Evolutionary conservation across 495 filamentous ascomycete genomes (phyloP).

Genomic region (Annulohypoxylon moriforme): DNA sequence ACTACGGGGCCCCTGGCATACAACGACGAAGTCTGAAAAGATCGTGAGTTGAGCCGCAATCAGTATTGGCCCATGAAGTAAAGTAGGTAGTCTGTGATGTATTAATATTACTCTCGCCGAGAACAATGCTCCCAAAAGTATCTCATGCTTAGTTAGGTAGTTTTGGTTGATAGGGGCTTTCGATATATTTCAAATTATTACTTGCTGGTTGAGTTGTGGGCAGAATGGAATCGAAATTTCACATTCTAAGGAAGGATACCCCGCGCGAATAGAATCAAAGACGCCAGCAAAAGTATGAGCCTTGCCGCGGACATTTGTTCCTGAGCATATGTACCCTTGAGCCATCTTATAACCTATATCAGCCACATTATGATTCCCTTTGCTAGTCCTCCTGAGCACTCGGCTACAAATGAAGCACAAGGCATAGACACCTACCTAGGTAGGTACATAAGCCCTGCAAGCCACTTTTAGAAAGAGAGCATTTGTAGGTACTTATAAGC

Average conservation of each 20-base stretch:
- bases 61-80: background rate
- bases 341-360: constrained; percentile 34
- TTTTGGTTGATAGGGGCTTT: too few species aligned
- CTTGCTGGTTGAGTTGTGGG: background rate
- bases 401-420: constrained; percentile 8
- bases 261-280: background rate
- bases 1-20: background rate
- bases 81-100: background rate
- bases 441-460: constrained; percentile 1
- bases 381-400: background rate
- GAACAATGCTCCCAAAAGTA: background rate
- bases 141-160: background rate
- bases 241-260: background rate
- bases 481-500: background rate
- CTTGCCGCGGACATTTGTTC: constrained; percentile 9
- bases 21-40: constrained; percentile 1
- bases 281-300: constrained; percentile 1
- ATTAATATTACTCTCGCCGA: background rate
- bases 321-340: constrained; percentile 15
- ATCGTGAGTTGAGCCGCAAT: constrained; percentile 25
- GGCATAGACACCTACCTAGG: background rate
- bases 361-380: constrained; percentile 32
- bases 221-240: background rate
- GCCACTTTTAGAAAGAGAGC: constrained; percentile 1
- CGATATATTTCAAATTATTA: too few species aligned